Percentiles rank a stretch among this genome's conserved stretches.
Evolutionary conservation across 2,329 filamentous ascomycete species (phyloP).

Genomic region (Trichoderma sp.): DNA sequence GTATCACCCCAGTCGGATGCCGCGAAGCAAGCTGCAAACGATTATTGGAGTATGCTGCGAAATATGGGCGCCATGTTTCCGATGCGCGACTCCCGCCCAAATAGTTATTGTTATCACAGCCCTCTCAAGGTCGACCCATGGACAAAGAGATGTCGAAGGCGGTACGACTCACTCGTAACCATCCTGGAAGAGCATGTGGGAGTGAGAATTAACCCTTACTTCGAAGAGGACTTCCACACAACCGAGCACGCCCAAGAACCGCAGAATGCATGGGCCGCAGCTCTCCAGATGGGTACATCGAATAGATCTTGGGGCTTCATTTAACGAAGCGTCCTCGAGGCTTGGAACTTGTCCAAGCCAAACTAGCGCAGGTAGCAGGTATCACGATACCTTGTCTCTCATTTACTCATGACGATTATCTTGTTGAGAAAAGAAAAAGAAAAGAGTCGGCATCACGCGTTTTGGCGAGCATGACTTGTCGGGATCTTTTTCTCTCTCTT

Average conservation of each 20-base stretch:
- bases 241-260: slow-evolving; percentile 38
- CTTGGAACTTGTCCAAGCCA: not conserved
- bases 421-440: not conserved
- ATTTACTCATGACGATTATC: slow-evolving; percentile 4
- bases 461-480: slow-evolving; percentile 8
- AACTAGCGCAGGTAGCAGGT: not conserved
- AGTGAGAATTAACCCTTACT: slow-evolving; percentile 40
- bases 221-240: slow-evolving; percentile 44
- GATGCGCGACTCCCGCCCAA: slow-evolving; percentile 37
- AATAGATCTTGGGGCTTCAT: slow-evolving; percentile 33
- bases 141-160: slow-evolving; percentile 42
- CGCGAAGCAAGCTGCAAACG: slow-evolving; percentile 36
- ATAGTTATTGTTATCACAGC: slow-evolving; percentile 43
- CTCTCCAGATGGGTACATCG: slow-evolving; percentile 30
- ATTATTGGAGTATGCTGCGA: slow-evolving; percentile 38
- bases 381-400: slow-evolving; percentile 13
- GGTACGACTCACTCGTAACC: slow-evolving; percentile 38
- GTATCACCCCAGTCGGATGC: slow-evolving; percentile 34
- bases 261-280: slow-evolving; percentile 38
- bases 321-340: slow-evolving; percentile 23
- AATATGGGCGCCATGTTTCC: slow-evolving; percentile 35
- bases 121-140: slow-evolving; percentile 43
- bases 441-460: not conserved
- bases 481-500: no score
- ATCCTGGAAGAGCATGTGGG: slow-evolving; percentile 39